Evolutionary conservation across 352 stramenopile species (phyloP).

Genomic region (Globisporangium heterothallicum): DNA sequence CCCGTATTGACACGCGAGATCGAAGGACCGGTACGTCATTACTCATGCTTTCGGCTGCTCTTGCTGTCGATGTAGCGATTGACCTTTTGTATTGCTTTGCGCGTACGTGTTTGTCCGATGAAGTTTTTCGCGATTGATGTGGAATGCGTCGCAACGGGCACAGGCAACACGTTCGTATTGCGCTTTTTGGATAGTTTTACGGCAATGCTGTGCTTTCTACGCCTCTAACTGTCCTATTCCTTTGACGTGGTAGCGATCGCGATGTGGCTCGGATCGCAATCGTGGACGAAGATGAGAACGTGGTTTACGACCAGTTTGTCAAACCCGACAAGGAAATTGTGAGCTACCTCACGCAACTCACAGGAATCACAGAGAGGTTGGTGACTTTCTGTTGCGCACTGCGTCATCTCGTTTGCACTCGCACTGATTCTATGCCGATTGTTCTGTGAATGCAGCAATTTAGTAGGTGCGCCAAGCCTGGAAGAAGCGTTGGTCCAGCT

Average conservation of each 20-base stretch:
- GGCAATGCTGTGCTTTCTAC: background rate
- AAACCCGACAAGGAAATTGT: constrained; percentile 81
- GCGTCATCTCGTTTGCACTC: too few relatives aligned
- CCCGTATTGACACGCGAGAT: constrained; percentile 73
- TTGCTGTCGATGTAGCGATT: background rate
- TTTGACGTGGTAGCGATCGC: constrained; percentile 54
- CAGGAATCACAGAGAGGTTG: constrained; percentile 75
- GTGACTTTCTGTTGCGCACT: too few relatives aligned
- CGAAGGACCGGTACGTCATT: constrained; percentile 58
- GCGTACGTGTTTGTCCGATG: constrained; percentile 1
- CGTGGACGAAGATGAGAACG: constrained; percentile 83
- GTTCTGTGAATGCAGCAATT: constrained; percentile 40
- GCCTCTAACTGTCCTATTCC: background rate
- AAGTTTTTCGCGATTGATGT: constrained; percentile 92
- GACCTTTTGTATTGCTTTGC: background rate
- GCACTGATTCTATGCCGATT: constrained; percentile 7
- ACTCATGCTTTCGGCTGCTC: background rate
- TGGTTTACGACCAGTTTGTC: constrained; percentile 85
- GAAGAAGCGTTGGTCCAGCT: constrained; percentile 71
- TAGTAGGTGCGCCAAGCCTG: constrained; percentile 62
- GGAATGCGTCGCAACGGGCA: constrained; percentile 89
- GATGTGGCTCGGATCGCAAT: constrained; percentile 88
- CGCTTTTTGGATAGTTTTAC: background rate
- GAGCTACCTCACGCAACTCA: constrained; percentile 91
- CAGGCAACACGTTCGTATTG: constrained; percentile 51